Percentiles rank a stretch among this genome's conserved stretches.
These are phyloP conservation scores for Melampsora americana DNA, from an alignment of 1,284 basidiomycete genomes.

Conservation along the genomic window DNA sequence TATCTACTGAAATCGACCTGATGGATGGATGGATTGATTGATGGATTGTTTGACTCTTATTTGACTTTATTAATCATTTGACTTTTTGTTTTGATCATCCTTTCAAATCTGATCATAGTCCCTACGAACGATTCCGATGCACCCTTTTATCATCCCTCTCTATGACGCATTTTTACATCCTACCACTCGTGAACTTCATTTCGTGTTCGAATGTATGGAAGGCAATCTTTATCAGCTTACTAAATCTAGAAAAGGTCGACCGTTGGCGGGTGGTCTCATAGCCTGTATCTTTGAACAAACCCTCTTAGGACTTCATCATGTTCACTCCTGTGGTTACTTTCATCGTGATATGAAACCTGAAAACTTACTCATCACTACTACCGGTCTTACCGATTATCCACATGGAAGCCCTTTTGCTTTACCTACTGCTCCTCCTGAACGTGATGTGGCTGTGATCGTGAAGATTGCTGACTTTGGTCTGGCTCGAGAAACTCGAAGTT, in stretches of 20 bases:
- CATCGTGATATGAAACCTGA: slow-evolving; percentile 99
- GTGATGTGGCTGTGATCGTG: slow-evolving; percentile 93
- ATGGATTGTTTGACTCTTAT: background rate
- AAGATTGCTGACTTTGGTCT: slow-evolving; percentile 99
- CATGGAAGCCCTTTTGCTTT: slow-evolving; percentile 47
- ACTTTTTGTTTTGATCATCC: background rate
- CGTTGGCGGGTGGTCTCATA: slow-evolving; percentile 89
- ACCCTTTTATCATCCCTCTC: slow-evolving; percentile 95
- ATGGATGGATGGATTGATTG: no score
- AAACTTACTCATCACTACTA: slow-evolving; percentile 99
- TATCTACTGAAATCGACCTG: slow-evolving; percentile 51
- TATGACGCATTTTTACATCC: slow-evolving; percentile 98
- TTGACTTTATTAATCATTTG: slow-evolving; percentile 8
- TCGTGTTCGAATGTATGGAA: slow-evolving; percentile 99
- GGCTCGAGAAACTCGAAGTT: slow-evolving; percentile 80
- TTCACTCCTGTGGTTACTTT: slow-evolving; percentile 89
- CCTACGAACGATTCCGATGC: slow-evolving; percentile 84
- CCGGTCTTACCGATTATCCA: slow-evolving; percentile 90
- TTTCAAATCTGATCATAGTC: slow-evolving; percentile 62
- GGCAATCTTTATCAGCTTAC: slow-evolving; percentile 99
- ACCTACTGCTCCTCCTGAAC: slow-evolving; percentile 61
- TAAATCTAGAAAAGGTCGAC: slow-evolving; percentile 88
- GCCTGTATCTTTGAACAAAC: slow-evolving; percentile 94
- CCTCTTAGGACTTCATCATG: slow-evolving; percentile 82
- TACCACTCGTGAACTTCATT: slow-evolving; percentile 89